Conservation (phyloP, 352 stramenopile genomes). For the Phytophthora syringae region DNA sequence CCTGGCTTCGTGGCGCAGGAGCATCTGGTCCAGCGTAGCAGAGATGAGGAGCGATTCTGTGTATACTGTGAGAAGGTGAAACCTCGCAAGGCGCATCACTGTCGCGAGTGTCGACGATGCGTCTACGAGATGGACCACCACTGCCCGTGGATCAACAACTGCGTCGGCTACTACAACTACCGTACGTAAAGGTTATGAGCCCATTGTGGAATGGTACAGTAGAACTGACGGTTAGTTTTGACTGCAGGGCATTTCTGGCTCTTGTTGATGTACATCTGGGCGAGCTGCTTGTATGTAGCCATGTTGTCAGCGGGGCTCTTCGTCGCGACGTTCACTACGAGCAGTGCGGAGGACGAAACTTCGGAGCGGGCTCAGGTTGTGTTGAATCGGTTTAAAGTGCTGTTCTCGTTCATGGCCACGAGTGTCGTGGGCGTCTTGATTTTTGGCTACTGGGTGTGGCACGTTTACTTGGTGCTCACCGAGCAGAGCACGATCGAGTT, state of each 20-base stretch:
- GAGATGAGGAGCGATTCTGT: slow-evolving; percentile 20
- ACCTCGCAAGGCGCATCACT: slow-evolving; percentile 60
- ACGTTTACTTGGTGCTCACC: slow-evolving; percentile 53
- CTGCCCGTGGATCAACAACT: slow-evolving; percentile 98
- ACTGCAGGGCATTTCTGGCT: slow-evolving; percentile 53
- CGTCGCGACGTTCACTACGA: slow-evolving; percentile 20
- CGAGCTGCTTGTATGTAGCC: slow-evolving; percentile 50
- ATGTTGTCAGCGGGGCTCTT: slow-evolving; percentile 43
- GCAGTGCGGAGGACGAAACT: slow-evolving; percentile 21
- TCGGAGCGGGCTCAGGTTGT: slow-evolving; percentile 15
- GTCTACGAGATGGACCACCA: slow-evolving; percentile 98
- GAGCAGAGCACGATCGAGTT: slow-evolving; percentile 53
- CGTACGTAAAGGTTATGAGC: slow-evolving; percentile 32
- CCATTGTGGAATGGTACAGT: no score
- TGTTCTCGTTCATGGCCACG: slow-evolving; percentile 50
- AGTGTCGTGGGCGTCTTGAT: slow-evolving; percentile 41
- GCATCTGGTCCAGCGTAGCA: slow-evolving; percentile 13
- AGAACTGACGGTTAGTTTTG: no score
- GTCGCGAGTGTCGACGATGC: slow-evolving; percentile 87
- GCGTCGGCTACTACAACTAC: slow-evolving; percentile 97
- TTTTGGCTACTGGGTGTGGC: slow-evolving; percentile 48
- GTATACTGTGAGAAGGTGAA: slow-evolving; percentile 29
- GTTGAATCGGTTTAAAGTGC: slow-evolving; percentile 36
- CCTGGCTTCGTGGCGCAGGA: slow-evolving; percentile 36
- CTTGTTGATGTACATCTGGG: slow-evolving; percentile 56